Conservation (phyloP, 495 filamentous ascomycete species). For the Lasiosphaeria hispida region DNA sequence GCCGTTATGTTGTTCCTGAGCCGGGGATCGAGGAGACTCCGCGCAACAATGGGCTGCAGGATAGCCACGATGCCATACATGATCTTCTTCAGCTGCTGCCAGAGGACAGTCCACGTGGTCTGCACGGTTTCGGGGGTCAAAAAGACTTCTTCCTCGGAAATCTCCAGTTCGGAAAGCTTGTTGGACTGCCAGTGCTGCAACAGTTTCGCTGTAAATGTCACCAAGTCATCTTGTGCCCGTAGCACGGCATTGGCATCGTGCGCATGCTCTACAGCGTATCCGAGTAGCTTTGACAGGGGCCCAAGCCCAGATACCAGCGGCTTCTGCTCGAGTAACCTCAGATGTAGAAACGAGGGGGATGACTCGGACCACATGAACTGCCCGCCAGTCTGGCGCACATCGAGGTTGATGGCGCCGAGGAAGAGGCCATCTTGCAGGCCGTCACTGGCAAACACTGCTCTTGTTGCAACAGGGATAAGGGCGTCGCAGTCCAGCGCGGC, state of each 20-base stretch:
- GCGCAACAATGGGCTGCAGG: conserved; percentile 68
- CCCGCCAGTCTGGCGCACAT: conserved; percentile 63
- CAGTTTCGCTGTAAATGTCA: conserved; percentile 67
- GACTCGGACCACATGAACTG: conserved; percentile 70
- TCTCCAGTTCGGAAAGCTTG: conserved; percentile 79
- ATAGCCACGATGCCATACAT: conserved; percentile 78
- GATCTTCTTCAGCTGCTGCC: conserved; percentile 76
- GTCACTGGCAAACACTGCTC: conserved; percentile 62
- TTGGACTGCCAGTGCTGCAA: conserved; percentile 80
- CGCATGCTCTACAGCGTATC: conserved; percentile 68
- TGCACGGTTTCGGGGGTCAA: conserved; percentile 68
- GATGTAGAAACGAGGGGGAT: conserved; percentile 56
- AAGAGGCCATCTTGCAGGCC: conserved; percentile 84
- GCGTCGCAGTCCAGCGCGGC: conserved; percentile 66
- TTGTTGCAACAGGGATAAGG: conserved; percentile 68
- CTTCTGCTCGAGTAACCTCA: conserved; percentile 57
- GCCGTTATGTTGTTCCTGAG: conserved; percentile 52
- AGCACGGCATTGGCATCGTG: conserved; percentile 59
- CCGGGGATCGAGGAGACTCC: conserved; percentile 48
- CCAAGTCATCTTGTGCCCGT: conserved; percentile 66
- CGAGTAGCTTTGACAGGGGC: conserved; percentile 71
- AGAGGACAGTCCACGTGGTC: conserved; percentile 71
- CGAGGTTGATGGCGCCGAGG: conserved; percentile 70
- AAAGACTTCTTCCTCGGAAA: conserved; percentile 66
- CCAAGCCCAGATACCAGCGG: conserved; percentile 79